Percentiles rank a stretch among this genome's conserved stretches.
Evolutionary conservation across 2,329 filamentous ascomycete genomes (phyloP).

Genomic region (Aspergillus jensenii): DNA sequence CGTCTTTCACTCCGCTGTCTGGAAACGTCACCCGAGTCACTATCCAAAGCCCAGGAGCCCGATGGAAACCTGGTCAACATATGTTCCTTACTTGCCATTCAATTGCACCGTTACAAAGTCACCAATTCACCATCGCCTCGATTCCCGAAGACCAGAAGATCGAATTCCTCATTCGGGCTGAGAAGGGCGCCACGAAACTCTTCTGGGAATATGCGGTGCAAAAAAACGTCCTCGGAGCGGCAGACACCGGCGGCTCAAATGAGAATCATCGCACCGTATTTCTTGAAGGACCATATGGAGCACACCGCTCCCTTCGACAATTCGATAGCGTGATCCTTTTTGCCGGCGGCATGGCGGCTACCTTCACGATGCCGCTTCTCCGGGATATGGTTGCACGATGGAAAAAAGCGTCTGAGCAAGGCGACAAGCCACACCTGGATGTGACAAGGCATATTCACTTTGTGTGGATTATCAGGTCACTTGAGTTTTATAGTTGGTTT

Average conservation of each 20-base stretch:
- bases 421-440: conserved; percentile 21
- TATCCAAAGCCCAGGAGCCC: conserved; percentile 55
- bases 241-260: conserved; percentile 4
- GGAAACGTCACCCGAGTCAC: conserved; percentile 58
- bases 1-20: conserved; percentile 51
- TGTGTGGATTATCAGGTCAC: conserved; percentile 60
- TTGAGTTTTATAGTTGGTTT: conserved; percentile 55
- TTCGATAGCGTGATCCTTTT: conserved; percentile 62
- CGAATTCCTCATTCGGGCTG: conserved; percentile 57
- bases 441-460: conserved; percentile 54
- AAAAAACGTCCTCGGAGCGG: conserved; percentile 23
- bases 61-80: conserved; percentile 64
- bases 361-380: conserved; percentile 58
- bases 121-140: conserved; percentile 64
- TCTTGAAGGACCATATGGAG: conserved; percentile 57
- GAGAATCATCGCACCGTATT: conserved; percentile 39
- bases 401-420: conserved; percentile 28
- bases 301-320: conserved; percentile 53
- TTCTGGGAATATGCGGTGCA: conserved; percentile 52
- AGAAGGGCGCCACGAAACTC: conserved; percentile 53
- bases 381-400: conserved; percentile 55
- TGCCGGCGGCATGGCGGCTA: conserved; percentile 61
- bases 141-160: conserved; percentile 56
- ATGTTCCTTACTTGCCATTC: conserved; percentile 60
- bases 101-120: conserved; percentile 58